Conservation (phyloP, 2,329 filamentous ascomycete genomes). For the Exophiala xenobiotica region DNA sequence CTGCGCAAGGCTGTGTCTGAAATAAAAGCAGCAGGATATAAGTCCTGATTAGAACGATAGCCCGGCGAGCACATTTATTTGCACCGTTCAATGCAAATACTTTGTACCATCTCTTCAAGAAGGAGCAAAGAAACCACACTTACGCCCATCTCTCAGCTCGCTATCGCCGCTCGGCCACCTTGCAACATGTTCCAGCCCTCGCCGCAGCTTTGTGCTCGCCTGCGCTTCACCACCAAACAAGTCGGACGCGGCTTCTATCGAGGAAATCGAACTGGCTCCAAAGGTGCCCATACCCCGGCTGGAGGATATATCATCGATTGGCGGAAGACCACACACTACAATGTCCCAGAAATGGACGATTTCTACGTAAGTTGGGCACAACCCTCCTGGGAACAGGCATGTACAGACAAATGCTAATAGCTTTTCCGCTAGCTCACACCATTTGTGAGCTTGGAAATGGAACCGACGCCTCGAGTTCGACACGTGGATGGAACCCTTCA, state of each 20-base stretch:
- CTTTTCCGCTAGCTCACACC: constrained; percentile 40
- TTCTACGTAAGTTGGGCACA: constrained; percentile 62
- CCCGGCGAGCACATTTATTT: too few relatives aligned
- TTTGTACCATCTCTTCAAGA: too few relatives aligned
- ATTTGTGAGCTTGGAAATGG: constrained; percentile 46
- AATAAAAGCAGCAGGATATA: too few relatives aligned
- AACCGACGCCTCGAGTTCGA: constrained; percentile 31
- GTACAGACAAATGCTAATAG: constrained; percentile 24
- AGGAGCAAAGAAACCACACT: too few relatives aligned
- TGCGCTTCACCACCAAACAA: constrained; percentile 80
- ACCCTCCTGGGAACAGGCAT: background rate
- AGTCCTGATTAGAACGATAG: too few relatives aligned
- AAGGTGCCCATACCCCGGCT: constrained; percentile 79
- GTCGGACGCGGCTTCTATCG: constrained; percentile 96
- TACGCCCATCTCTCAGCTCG: too few relatives aligned
- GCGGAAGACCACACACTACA: constrained; percentile 86
- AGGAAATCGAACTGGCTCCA: constrained; percentile 82
- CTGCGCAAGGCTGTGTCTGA: too few relatives aligned
- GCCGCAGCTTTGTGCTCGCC: constrained; percentile 22
- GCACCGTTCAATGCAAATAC: too few relatives aligned
- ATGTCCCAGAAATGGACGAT: constrained; percentile 68
- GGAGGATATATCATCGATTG: constrained; percentile 84
- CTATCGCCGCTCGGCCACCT: too few relatives aligned
- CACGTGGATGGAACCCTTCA: constrained; percentile 11
- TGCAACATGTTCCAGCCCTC: constrained; percentile 29